Base-by-base conservation (phyloP, 768 basidiomycete genomes). In the Asterophora lycoperdoides region DNA sequence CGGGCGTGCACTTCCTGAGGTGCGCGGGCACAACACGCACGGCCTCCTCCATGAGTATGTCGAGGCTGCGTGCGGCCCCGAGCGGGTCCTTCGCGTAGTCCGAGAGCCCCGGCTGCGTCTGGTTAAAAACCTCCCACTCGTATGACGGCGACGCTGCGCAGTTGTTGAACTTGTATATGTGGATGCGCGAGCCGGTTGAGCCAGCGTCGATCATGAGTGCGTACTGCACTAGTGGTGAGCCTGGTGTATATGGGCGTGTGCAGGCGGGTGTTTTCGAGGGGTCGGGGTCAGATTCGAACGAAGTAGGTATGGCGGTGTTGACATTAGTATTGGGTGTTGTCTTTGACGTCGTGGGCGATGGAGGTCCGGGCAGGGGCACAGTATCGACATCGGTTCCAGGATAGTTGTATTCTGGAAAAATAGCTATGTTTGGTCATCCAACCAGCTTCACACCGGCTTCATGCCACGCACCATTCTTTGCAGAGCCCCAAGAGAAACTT, bases 151-250 rank as follows among this genome's bases (percentile, higher is more conserved):
- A 80, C 0, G 84, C 65, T 0, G 75, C 73, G 71, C 93, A 93
- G 72, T 93, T 84, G 77, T 95, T 78, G 81, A 98, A 97, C 64
- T 96, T 98, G 84, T 98, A 99, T 28, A 98, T 78, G 75, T 99
- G 96, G 60, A 98, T 93, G 14, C 96, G 82, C 0, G 94, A 96
- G 15, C 95, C 96, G 0, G 93, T 96, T 14, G 94, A 97, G 18
- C 96, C 96, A 1, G 96, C 95, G 66, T 99, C 96, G 69, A 98
- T 89, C 84, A 97, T 96, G 60, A 98, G 79, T 0, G 92, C 93
- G 66, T 89, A 99, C 64, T 93, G 91, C 10, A 95, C 86, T 49
- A 95, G 73, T 0, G 78, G 76, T 41, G 72, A 60, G 44, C 66
- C 59, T 1, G 75, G 56, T 11, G 66, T 67, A 64, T 81, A 66